phyloP scores from a whole-genome alignment of 1,139 yeast genomes.

The Yamadazyma diddensiae region DNA sequence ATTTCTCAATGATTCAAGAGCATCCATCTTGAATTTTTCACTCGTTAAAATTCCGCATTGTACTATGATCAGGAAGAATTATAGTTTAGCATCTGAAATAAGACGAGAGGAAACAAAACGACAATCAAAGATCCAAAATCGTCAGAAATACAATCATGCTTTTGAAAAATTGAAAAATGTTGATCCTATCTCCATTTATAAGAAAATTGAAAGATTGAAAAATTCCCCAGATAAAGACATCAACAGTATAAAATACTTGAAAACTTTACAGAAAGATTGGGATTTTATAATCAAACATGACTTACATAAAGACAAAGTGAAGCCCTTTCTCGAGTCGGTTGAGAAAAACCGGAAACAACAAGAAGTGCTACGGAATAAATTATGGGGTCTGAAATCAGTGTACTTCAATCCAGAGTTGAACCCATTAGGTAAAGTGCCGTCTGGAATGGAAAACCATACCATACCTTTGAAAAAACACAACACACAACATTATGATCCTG shows the following conservation, averaged over 20 bases:
- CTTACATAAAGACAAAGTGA: slow-evolving; percentile 30
- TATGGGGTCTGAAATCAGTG: slow-evolving; percentile 39
- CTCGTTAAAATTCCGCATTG: not conserved
- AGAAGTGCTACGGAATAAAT: slow-evolving; percentile 19
- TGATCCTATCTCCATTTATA: slow-evolving; percentile 35
- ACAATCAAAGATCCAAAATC: slow-evolving; percentile 35
- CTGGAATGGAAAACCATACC: slow-evolving; percentile 21
- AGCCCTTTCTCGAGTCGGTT: slow-evolving; percentile 19
- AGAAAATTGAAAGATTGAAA: slow-evolving; percentile 23
- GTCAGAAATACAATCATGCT: slow-evolving; percentile 35
- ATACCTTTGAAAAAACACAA: slow-evolving; percentile 21
- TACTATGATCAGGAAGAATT: slow-evolving; percentile 41
- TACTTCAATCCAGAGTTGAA: slow-evolving; percentile 47
- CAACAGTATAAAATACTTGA: slow-evolving; percentile 19
- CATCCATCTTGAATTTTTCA: slow-evolving; percentile 29
- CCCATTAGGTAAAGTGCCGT: slow-evolving; percentile 45
- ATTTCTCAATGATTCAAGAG: slow-evolving; percentile 43
- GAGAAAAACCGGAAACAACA: slow-evolving; percentile 17
- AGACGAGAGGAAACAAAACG: slow-evolving; percentile 36
- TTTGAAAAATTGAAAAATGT: slow-evolving; percentile 23
- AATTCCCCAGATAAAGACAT: slow-evolving; percentile 15
- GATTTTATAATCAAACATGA: slow-evolving; percentile 33
- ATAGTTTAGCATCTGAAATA: slow-evolving; percentile 42
- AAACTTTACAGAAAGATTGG: slow-evolving; percentile 38
- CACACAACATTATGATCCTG: slow-evolving; percentile 18